A percentile compares a stretch with the other conserved stretches of the same genome.
Conservation (phyloP, 2,329 filamentous ascomycete species). For the Ophidiomyces ophidiicola region DNA sequence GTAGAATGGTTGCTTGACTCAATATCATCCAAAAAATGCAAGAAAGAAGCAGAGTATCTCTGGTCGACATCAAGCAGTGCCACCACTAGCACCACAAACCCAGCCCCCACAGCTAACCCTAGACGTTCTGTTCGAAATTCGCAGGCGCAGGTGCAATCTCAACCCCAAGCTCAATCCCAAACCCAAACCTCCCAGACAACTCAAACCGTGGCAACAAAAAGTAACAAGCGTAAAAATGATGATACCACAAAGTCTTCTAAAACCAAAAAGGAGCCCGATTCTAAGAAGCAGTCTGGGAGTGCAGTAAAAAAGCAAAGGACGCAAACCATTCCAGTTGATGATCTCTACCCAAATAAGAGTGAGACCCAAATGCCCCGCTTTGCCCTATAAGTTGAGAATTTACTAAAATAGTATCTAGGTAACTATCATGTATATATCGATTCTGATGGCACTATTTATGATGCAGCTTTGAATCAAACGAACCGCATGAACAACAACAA, state of each 20-base stretch:
- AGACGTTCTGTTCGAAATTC: constrained; percentile 11
- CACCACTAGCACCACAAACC: not conserved
- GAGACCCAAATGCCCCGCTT: constrained; percentile 5
- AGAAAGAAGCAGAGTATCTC: constrained; percentile 31
- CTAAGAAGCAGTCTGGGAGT: constrained; percentile 33
- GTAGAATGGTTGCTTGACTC: constrained; percentile 53
- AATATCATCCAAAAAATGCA: constrained; percentile 31
- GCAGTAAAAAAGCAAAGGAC: constrained; percentile 24
- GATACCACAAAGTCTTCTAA: constrained; percentile 18
- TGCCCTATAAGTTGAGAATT: not conserved
- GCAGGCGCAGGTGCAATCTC: constrained; percentile 5
- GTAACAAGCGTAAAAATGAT: constrained; percentile 20
- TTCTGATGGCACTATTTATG: constrained; percentile 54
- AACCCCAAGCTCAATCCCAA: constrained; percentile 7
- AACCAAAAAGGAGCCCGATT: constrained; percentile 18
- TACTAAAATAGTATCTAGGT: constrained; percentile 12
- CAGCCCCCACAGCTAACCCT: constrained; percentile 9
- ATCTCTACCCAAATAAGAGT: constrained; percentile 27
- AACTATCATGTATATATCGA: constrained; percentile 52
- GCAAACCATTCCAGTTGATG: constrained; percentile 39
- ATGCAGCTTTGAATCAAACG: constrained; percentile 69
- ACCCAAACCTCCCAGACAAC: constrained; percentile 6
- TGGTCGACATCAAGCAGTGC: constrained; percentile 1
- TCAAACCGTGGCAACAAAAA: constrained; percentile 25
- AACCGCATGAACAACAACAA: constrained; percentile 62